A percentile compares a stretch with the other conserved stretches of the same genome.
Conservation (phyloP, 2,329 filamentous ascomycete genomes). For the Pestalotiopsis fici region DNA sequence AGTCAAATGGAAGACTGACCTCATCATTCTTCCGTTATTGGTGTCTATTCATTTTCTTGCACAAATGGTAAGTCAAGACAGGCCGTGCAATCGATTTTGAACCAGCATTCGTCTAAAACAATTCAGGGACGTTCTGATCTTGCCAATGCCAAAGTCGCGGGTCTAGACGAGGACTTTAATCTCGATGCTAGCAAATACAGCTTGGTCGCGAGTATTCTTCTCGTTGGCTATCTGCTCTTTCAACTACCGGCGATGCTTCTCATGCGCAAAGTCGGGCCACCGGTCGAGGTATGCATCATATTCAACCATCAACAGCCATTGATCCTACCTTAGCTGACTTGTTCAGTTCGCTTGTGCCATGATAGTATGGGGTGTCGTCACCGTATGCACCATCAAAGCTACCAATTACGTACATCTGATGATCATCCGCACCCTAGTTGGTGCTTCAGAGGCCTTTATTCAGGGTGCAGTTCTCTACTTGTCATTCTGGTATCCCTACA, state of each 20-base stretch:
- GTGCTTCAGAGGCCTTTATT: conserved; percentile 22
- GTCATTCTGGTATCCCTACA: conserved; percentile 27
- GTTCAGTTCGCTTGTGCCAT: conserved; percentile 9
- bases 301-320: too few species aligned
- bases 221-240: conserved; percentile 20
- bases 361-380: conserved; percentile 23
- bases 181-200: conserved; percentile 19
- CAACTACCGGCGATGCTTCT: conserved; percentile 24
- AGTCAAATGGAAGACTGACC: conserved; percentile 23
- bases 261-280: conserved; percentile 21
- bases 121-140: conserved; percentile 22
- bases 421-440: conserved; percentile 20
- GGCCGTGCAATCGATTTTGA: too few species aligned
- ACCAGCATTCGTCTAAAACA: background rate
- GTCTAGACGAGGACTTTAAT: conserved; percentile 19
- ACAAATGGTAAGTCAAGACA: conserved; percentile 17
- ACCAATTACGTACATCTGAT: conserved; percentile 16
- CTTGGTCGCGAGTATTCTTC: conserved; percentile 20
- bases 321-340: conserved; percentile 1
- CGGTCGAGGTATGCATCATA: conserved; percentile 15
- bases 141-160: conserved; percentile 24
- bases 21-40: conserved; percentile 23
- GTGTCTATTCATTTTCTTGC: conserved; percentile 23
- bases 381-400: conserved; percentile 18
- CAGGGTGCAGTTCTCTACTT: conserved; percentile 24